Conservation (phyloP, 768 basidiomycete species). For the Mycena latifolia region DNA sequence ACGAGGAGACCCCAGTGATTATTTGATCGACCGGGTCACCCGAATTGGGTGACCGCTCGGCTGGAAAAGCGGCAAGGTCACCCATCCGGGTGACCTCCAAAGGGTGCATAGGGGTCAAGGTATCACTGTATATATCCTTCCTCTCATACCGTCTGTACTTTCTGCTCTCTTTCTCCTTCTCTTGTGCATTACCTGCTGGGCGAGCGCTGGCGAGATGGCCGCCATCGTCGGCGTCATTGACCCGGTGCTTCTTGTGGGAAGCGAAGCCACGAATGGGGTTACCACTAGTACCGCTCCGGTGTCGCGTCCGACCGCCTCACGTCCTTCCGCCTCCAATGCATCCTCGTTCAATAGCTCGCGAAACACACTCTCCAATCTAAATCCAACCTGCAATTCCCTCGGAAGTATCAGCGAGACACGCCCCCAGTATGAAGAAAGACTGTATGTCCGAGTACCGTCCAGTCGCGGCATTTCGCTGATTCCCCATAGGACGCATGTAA, state of each 20-base stretch:
- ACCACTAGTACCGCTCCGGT: neutral
- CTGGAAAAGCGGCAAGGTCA: neutral
- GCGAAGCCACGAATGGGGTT: neutral
- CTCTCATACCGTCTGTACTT: neutral
- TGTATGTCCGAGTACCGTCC: no score
- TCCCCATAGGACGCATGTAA: neutral
- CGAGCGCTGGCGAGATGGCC: neutral
- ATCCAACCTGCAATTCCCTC: neutral
- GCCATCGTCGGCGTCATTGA: neutral
- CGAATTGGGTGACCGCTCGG: neutral
- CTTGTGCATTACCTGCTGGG: no score
- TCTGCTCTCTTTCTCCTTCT: no score
- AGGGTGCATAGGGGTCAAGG: neutral
- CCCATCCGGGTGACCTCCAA: neutral
- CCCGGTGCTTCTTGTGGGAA: neutral
- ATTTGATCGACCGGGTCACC: neutral
- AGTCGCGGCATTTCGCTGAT: neutral
- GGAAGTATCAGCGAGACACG: neutral
- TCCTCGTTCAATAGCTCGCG: no score
- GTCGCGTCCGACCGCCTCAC: neutral
- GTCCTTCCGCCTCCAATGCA: neutral
- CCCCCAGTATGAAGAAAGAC: no score
- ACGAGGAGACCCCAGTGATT: neutral
- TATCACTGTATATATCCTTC: neutral
- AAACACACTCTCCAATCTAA: no score